Evolutionary conservation across 2,329 filamentous ascomycete genomes (phyloP), one percentile per base, ranked within the genome.

Genomic region (Pestalotiopsis sp.): DNA sequence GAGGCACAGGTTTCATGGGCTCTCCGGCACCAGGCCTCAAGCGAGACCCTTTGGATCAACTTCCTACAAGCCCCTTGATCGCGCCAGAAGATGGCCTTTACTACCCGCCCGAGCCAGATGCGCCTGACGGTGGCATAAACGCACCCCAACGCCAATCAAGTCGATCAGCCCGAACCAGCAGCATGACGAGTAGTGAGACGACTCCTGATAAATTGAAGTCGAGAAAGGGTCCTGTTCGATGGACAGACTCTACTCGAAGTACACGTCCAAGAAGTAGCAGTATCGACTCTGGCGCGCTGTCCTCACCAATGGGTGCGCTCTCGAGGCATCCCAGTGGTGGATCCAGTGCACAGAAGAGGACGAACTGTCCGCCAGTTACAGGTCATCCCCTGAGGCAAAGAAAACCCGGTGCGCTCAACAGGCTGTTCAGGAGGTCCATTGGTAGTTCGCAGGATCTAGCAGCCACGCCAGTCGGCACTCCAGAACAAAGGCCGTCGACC

Each of bases 131-230:
- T 0, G 80, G 81, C 1, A 85, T 84, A 0, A 81, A 84, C 0
- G 81, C 85, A 1, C 86, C 87, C 0, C 78, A 85, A 62, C 79
- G 87, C 13, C 79, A 84, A 63, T 88, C 86, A 3, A 89, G 86
- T 71, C 75, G 89, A 3, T 81, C 85, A 64, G 84, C 85, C 2
- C 81, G 79, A 40, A 84, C 81, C 0, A 81, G 81, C 10, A 75
- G 74, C 68, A 20, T 75, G 71, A 68, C 72, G 68, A 64, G 74
- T 71, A 67, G 72, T 68, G 61, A 69, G 68, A 68, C 69, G 26
- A 63, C 68, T 60, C 59, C 69, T 17, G 59, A 70, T 1, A 68
- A 68, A 6, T 71, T 70, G 56, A 74, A 71, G 26, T 64, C 69
- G 68, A 72, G 70, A 66, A 76, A 70, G 70, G 68, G 61, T 61